phyloP scores from a whole-genome alignment of 352 stramenopile genomes.

The Globisporangium sylvaticum region DNA sequence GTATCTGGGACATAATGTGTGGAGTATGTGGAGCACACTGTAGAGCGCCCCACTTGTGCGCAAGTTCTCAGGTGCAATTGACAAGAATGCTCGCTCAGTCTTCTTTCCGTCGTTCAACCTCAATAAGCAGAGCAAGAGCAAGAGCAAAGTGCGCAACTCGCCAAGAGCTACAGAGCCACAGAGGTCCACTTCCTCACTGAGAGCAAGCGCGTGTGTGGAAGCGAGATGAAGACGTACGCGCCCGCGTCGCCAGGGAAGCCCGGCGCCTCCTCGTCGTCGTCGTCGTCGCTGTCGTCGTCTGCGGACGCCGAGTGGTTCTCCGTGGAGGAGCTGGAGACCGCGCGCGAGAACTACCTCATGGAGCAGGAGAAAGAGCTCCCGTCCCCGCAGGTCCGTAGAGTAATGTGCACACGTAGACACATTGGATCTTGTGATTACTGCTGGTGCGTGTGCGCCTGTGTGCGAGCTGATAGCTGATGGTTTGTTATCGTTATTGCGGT shows the following conservation, averaged over 20 bases:
- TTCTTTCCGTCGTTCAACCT: constrained; percentile 6
- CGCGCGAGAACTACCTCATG: constrained; percentile 70
- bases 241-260: constrained; percentile 12
- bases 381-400: constrained; percentile 37
- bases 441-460: background rate
- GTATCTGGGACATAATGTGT: background rate
- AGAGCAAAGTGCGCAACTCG: background rate
- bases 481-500: background rate
- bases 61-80: constrained; percentile 7
- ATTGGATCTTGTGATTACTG: background rate
- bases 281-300: background rate
- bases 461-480: background rate
- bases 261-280: constrained; percentile 4
- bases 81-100: background rate
- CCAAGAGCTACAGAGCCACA: background rate
- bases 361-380: constrained; percentile 75
- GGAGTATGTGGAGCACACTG: background rate
- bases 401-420: background rate
- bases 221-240: constrained; percentile 18
- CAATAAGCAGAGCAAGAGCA: background rate
- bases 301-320: constrained; percentile 63
- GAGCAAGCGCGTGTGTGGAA: background rate
- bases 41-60: background rate
- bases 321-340: constrained; percentile 60
- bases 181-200: background rate